Evolutionary conservation across 2,329 filamentous ascomycete species (phyloP).

Genomic region (Trichophyton equinum): DNA sequence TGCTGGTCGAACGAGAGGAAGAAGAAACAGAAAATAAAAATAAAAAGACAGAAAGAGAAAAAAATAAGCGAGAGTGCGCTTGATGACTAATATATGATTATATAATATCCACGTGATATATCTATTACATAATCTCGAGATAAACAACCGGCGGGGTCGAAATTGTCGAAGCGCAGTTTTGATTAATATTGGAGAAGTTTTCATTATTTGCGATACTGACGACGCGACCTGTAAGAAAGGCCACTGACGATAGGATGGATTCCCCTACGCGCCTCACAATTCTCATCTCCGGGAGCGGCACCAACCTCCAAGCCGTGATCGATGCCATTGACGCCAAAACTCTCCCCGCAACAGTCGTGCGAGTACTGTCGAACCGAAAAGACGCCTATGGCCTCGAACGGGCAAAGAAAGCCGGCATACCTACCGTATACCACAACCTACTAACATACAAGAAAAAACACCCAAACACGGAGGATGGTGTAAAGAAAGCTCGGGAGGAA

Average conservation of each 20-base stretch:
- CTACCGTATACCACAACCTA: conserved; percentile 70
- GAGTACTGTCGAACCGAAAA: conserved; percentile 55
- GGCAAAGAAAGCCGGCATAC: conserved; percentile 49
- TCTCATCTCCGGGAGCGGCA: conserved; percentile 61
- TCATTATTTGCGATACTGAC: background rate
- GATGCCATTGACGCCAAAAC: conserved; percentile 41
- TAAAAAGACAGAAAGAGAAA: background rate
- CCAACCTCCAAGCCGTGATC: conserved; percentile 68
- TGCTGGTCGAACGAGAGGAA: background rate
- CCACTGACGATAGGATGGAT: background rate
- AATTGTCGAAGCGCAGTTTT: no score
- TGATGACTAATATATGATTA: background rate
- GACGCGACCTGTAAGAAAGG: background rate
- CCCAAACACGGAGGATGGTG: conserved; percentile 50
- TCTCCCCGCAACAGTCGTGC: conserved; percentile 44
- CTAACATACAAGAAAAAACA: conserved; percentile 42
- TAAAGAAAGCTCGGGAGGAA: conserved; percentile 43
- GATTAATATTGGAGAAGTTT: no score
- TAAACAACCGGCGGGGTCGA: no score
- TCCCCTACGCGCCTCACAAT: conserved; percentile 45
- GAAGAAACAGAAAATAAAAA: background rate
- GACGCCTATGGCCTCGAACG: conserved; percentile 52
- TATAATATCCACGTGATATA: background rate
- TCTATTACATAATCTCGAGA: no score
- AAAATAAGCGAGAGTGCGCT: background rate